These are phyloP conservation scores for Scheffersomyces quercinus DNA, from an alignment of 1,139 yeast genomes.

Conservation along the genomic window DNA sequence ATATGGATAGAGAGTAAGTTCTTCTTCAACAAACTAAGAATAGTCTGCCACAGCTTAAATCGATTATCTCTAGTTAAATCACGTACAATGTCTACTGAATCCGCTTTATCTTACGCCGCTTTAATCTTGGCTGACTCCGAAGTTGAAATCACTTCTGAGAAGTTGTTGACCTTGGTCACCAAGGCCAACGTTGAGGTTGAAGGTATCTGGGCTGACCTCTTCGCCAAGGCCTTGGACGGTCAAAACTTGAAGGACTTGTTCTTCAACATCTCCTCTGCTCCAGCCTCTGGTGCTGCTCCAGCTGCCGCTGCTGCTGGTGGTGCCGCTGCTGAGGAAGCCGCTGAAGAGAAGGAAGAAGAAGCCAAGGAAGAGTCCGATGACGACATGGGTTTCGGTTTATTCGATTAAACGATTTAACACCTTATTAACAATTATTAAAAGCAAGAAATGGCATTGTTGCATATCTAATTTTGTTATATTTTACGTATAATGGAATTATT, in stretches of 20 bases:
- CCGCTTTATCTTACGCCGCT: conserved; percentile 87
- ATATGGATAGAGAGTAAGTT: not conserved
- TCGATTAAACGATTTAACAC: conserved; percentile 46
- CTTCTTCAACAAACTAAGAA: conserved; percentile 18
- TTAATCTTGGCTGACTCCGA: conserved; percentile 98
- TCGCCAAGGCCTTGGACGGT: conserved; percentile 96
- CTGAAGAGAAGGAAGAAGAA: conserved; percentile 33
- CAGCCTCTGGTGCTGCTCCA: conserved; percentile 42
- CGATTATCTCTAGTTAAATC: conserved; percentile 27
- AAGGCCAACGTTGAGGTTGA: conserved; percentile 66
- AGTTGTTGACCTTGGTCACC: conserved; percentile 73
- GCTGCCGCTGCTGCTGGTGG: conserved; percentile 56
- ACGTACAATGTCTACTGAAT: conserved; percentile 51
- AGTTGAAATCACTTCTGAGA: conserved; percentile 91
- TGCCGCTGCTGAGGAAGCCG: conserved; percentile 47
- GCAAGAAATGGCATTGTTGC: not conserved
- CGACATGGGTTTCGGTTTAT: conserved; percentile 80
- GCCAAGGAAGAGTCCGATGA: conserved; percentile 79
- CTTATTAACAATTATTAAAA: not conserved
- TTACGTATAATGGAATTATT: not conserved
- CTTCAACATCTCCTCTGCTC: conserved; percentile 68
- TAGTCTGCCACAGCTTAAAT: conserved; percentile 28
- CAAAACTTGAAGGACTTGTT: conserved; percentile 91
- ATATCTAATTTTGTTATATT: not conserved
- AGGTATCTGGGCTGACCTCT: conserved; percentile 89